A percentile compares a stretch with the other conserved stretches of the same genome.
These are phyloP conservation scores for Suillus discolor DNA, from an alignment of 768 basidiomycete species.

Conservation along the genomic window DNA sequence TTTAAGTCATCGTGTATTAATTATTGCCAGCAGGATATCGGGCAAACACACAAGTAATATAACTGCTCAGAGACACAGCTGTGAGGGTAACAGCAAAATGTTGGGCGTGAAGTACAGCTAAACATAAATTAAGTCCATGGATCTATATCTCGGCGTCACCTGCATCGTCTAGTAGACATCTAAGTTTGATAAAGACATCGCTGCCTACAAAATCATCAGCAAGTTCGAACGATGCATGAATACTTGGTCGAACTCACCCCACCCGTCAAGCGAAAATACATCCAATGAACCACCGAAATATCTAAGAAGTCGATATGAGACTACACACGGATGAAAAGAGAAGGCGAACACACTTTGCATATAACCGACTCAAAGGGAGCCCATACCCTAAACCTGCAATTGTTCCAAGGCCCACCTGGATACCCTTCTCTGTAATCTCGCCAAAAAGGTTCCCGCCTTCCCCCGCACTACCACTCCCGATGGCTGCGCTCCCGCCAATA, in stretches of 20 bases:
- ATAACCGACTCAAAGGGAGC: constrained; percentile 76
- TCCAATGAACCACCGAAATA: constrained; percentile 90
- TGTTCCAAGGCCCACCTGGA: constrained; percentile 84
- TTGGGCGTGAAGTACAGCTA: background rate
- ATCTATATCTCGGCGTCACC: constrained; percentile 51
- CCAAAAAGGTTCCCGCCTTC: constrained; percentile 64
- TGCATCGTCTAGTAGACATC: constrained; percentile 50
- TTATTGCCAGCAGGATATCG: background rate
- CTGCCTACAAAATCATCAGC: constrained; percentile 35
- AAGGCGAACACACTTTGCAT: constrained; percentile 51
- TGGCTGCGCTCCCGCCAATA: constrained; percentile 69
- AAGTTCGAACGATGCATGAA: background rate
- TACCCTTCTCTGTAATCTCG: constrained; percentile 75
- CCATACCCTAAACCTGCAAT: constrained; percentile 91
- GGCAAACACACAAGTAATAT: background rate
- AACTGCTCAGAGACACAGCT: background rate
- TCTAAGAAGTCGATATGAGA: constrained; percentile 33
- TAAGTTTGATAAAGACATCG: constrained; percentile 56
- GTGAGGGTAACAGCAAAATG: background rate
- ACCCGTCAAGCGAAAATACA: constrained; percentile 79
- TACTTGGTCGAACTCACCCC: constrained; percentile 52
- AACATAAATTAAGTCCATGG: background rate
- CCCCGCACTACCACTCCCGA: constrained; percentile 44
- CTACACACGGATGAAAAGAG: background rate
- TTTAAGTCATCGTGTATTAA: background rate